phyloP scores from a whole-genome alignment of 1,284 basidiomycete genomes.

The Ustilago bromivora region DNA sequence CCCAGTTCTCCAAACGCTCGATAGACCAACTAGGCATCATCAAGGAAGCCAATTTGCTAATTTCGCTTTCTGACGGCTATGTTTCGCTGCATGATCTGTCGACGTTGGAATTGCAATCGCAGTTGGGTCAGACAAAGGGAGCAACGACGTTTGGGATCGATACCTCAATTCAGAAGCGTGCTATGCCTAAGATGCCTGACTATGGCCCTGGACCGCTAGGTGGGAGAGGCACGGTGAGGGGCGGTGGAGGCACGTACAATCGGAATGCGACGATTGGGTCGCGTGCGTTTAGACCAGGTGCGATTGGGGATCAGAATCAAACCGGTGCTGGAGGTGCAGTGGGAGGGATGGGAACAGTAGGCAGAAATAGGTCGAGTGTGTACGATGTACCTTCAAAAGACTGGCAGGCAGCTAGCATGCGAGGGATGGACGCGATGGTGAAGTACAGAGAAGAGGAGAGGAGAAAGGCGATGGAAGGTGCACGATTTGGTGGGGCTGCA shows the following conservation, averaged over 20 bases:
- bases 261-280: conserved; percentile 20
- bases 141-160: conserved; percentile 84
- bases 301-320: conserved; percentile 38
- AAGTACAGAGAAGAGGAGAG: conserved; percentile 48
- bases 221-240: conserved; percentile 27
- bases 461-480: conserved; percentile 49
- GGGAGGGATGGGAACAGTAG: conserved; percentile 8
- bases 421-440: conserved; percentile 56
- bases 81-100: conserved; percentile 73
- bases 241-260: conserved; percentile 19
- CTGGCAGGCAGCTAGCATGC: conserved; percentile 53
- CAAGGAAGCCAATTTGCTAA: conserved; percentile 83
- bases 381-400: conserved; percentile 35
- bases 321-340: conserved; percentile 6
- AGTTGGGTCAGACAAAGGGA: conserved; percentile 75
- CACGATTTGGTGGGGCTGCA: conserved; percentile 40
- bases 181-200: conserved; percentile 27
- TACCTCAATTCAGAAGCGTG: conserved; percentile 73
- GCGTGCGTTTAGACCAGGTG: conserved; percentile 42
- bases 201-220: conserved; percentile 51
- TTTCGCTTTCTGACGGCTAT: conserved; percentile 81
- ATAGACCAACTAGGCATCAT: conserved; percentile 89
- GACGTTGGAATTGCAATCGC: conserved; percentile 75
- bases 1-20: conserved; percentile 75
- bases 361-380: conserved; percentile 42